These are phyloP conservation scores for Pezicula radicicola DNA, from an alignment of 2,329 filamentous ascomycete species.

Conservation along the genomic window DNA sequence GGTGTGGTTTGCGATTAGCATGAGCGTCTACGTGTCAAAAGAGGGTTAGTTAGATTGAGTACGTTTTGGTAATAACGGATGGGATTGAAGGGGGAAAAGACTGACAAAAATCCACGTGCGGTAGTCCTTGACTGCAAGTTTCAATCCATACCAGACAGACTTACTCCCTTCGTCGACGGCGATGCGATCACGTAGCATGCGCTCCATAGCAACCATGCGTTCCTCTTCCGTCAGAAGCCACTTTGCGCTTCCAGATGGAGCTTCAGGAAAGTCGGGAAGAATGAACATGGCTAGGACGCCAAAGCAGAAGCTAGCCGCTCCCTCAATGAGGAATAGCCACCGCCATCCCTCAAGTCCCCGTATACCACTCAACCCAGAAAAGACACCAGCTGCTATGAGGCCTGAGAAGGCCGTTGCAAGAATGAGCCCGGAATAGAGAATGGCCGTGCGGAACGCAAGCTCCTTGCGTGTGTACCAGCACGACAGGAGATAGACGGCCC, in stretches of 20 bases:
- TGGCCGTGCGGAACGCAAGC: constrained; percentile 26
- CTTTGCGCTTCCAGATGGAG: neutral
- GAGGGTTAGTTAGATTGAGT: neutral
- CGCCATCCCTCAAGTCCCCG: constrained; percentile 35
- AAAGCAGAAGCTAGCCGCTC: constrained; percentile 12
- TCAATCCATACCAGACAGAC: constrained; percentile 1
- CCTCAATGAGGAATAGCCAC: constrained; percentile 39
- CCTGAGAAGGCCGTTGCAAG: constrained; percentile 32
- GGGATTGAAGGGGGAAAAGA: neutral
- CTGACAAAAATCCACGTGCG: constrained; percentile 4
- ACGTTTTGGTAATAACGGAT: too few species aligned
- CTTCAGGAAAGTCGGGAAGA: constrained; percentile 46
- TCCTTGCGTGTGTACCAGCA: constrained; percentile 44
- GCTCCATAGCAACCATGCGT: neutral
- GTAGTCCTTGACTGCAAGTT: constrained; percentile 1
- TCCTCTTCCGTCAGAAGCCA: constrained; percentile 2
- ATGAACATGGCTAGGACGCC: constrained; percentile 15
- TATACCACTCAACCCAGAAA: constrained; percentile 28
- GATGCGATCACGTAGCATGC: neutral
- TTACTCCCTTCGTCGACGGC: neutral
- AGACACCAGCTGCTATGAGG: constrained; percentile 31
- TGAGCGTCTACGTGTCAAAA: neutral
- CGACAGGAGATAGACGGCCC: constrained; percentile 40
- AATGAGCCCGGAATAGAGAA: constrained; percentile 33
- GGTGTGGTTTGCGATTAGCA: constrained; percentile 13